Evolutionary conservation across 768 basidiomycete genomes (phyloP).

Genomic region (Tricholoma sp.): DNA sequence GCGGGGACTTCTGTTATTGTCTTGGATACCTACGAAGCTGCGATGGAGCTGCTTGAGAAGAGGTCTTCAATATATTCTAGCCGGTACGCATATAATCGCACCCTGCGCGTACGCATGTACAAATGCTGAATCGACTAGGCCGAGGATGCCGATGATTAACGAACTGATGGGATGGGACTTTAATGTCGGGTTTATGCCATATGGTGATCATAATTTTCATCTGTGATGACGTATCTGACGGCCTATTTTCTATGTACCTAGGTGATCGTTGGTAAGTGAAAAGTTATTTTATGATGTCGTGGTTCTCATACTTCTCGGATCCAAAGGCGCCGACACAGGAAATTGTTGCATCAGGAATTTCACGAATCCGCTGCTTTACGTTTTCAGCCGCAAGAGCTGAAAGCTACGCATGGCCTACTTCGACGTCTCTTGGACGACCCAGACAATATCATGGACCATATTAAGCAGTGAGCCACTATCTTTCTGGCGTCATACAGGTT

Average conservation of each 20-base stretch:
- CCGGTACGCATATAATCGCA: constrained; percentile 8
- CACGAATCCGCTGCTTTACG: constrained; percentile 9
- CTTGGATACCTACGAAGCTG: constrained; percentile 16
- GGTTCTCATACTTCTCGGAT: no score
- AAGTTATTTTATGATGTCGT: no score
- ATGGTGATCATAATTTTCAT: constrained; percentile 1
- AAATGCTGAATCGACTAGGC: not conserved
- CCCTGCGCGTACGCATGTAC: not conserved
- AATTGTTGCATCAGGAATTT: constrained; percentile 16
- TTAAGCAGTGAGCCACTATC: no score
- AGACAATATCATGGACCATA: no score
- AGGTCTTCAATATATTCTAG: constrained; percentile 16
- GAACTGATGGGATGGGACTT: constrained; percentile 8
- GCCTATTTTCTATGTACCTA: not conserved
- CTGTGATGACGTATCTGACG: no score
- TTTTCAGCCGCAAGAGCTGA: constrained; percentile 13
- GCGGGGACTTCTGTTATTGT: constrained; percentile 16
- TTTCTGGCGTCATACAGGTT: no score
- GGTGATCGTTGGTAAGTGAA: constrained; percentile 8
- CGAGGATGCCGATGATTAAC: constrained; percentile 13
- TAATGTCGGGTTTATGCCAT: constrained; percentile 9
- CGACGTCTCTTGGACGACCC: no score
- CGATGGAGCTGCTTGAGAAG: constrained; percentile 19
- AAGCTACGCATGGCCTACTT: constrained; percentile 3
- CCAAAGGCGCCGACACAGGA: constrained; percentile 15